phyloP scores from a whole-genome alignment of 2,329 filamentous ascomycete genomes.

The Pseudogymnoascus sp. region DNA sequence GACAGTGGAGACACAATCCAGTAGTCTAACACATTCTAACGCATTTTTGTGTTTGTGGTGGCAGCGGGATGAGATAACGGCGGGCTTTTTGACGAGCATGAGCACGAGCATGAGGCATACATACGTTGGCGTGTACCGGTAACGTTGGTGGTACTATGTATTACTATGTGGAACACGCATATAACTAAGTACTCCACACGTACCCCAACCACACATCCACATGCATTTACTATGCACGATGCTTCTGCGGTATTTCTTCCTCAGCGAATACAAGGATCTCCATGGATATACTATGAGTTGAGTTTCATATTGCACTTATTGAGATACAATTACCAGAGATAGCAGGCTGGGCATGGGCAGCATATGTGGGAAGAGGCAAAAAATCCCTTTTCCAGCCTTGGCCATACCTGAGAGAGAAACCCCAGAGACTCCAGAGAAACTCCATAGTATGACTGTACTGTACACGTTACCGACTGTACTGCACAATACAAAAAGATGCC shows the following conservation, averaged over 20 bases:
- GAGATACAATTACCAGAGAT: not conserved
- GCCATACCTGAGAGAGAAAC: not conserved
- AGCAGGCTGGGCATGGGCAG: not conserved
- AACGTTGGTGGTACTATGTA: not conserved
- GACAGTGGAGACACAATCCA: no score
- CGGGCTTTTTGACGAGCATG: not conserved
- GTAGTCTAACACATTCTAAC: no score
- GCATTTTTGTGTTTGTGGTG: not conserved
- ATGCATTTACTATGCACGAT: not conserved
- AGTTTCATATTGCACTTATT: not conserved
- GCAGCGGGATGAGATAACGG: slow-evolving; percentile 1
- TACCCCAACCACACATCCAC: not conserved
- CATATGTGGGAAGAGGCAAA: not conserved
- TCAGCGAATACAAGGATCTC: not conserved
- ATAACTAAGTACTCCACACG: not conserved
- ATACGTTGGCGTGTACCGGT: not conserved
- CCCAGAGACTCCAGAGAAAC: no score
- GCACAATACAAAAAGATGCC: no score
- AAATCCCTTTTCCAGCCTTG: not conserved
- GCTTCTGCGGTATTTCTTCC: not conserved
- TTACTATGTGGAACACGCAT: not conserved
- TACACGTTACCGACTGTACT: no score
- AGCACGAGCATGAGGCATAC: not conserved
- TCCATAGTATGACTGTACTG: no score
- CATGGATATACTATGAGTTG: not conserved